Evolutionary conservation across 2,329 filamentous ascomycete species (phyloP), one percentile per base, ranked within the genome.

Genomic region (Fusarium sterilihyphosum): DNA sequence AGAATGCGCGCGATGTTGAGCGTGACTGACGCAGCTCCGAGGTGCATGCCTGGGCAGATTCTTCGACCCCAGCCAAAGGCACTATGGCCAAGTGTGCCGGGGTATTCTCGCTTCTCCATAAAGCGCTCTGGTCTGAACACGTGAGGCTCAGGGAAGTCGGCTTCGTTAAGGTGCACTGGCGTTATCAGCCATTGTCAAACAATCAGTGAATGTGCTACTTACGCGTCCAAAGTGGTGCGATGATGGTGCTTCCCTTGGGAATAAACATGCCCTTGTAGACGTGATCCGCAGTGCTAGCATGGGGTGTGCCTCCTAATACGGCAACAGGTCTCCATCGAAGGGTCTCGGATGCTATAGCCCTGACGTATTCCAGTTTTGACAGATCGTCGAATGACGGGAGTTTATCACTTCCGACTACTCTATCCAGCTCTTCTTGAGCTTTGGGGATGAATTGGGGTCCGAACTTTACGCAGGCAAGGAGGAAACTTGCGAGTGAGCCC

Each of bases 391-490:
- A 85, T 0, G 78, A 79, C 0, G 84, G 84, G 0, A 85, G 70
- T 1, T 83, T 78, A 2, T 83, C 78, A 0, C 63, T 61, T 3
- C 87, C 83, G 0, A 85, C 78, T 0, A 85, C 81, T 8, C 78
- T 68, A 41, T 85, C 83, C 0, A 85, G 79, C 52, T 86, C 84
- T 22, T 80, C 80, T 14, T 82, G 86, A 0, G 76, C 73, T 75
- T 85, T 78, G 2, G 83, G 83, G 11, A 89, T 86, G 8, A 87
- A 85, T 13, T 85, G 83, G 0, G 85, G 86, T 4, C 85, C 86
- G 38, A 86, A 86, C n/a, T 88, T 81, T 22, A 82, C 84, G 78
- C 89, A 89, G 0, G 87, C 88, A 0, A 90, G 82, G 26, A 88
- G 82, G 75, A 89, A 85, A n/a, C 82, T 89, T 0, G 67, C 86